Conservation (phyloP, 2,329 filamentous ascomycete species). For the Calonectria naviculata region DNA sequence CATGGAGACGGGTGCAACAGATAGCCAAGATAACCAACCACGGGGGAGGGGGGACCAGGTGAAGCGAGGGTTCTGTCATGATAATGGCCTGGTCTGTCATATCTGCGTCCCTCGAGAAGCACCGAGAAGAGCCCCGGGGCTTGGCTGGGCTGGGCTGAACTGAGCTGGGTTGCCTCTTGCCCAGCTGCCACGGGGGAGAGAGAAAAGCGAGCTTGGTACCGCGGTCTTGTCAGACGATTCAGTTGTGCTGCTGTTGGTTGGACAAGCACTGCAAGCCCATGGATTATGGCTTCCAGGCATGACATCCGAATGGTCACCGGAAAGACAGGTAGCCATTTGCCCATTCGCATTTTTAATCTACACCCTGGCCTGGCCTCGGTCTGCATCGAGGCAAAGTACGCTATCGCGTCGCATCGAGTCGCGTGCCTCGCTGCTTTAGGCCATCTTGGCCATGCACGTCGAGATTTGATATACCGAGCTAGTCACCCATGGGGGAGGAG, state of each 20-base stretch:
- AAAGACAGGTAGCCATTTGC: neutral
- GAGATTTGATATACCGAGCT: neutral
- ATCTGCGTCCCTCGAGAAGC: neutral
- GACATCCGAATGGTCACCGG: conserved; percentile 24
- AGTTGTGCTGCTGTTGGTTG: neutral
- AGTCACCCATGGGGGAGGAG: neutral
- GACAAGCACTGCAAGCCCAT: neutral
- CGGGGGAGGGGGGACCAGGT: neutral
- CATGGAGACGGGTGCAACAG: neutral
- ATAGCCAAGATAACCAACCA: neutral
- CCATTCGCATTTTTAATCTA: conserved; percentile 13
- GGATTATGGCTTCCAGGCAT: conserved; percentile 10
- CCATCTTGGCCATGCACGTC: neutral
- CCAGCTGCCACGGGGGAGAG: neutral
- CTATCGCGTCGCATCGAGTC: neutral
- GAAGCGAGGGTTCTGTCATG: neutral
- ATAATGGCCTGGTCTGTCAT: neutral
- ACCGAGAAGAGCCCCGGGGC: no score
- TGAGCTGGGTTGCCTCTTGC: neutral
- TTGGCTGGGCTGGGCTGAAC: no score
- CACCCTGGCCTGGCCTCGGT: neutral
- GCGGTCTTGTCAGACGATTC: conserved; percentile 15
- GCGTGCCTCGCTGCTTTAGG: neutral
- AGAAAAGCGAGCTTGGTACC: neutral
- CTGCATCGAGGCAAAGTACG: neutral